These are phyloP conservation scores for Lactarius hengduanensis DNA, from an alignment of 768 basidiomycete genomes.

Conservation along the genomic window DNA sequence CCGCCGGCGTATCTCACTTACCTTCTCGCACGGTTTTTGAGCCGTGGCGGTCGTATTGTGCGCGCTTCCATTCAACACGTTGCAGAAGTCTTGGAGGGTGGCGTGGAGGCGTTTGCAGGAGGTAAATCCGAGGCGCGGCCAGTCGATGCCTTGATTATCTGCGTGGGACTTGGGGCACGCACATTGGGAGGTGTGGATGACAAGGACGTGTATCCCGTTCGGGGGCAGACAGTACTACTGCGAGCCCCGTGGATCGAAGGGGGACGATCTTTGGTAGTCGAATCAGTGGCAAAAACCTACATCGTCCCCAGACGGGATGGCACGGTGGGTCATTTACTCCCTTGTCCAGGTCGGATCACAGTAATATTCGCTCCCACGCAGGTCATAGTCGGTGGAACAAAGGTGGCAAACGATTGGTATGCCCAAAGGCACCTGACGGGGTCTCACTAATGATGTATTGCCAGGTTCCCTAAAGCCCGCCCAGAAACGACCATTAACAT, in stretches of 20 bases:
- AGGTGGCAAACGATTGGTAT: constrained; percentile 60
- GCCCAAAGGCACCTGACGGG: background rate
- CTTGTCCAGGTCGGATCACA: background rate
- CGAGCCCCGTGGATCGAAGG: constrained; percentile 52
- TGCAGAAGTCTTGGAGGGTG: constrained; percentile 65
- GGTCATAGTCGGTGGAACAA: constrained; percentile 63
- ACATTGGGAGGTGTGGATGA: constrained; percentile 53
- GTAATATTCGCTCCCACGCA: constrained; percentile 26
- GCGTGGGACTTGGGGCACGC: constrained; percentile 62
- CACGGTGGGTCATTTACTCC: constrained; percentile 37
- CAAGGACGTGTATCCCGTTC: constrained; percentile 45
- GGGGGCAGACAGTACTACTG: constrained; percentile 47
- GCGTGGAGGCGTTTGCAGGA: constrained; percentile 33
- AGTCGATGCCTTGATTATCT: constrained; percentile 61
- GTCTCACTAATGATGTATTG: constrained; percentile 2
- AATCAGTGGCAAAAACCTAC: constrained; percentile 52
- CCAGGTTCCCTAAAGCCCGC: constrained; percentile 63
- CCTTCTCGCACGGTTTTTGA: constrained; percentile 56
- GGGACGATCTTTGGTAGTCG: constrained; percentile 46
- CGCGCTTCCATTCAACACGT: constrained; percentile 67
- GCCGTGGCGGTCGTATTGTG: constrained; percentile 58
- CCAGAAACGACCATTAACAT: constrained; percentile 62
- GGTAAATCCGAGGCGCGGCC: constrained; percentile 20
- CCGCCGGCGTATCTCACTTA: constrained; percentile 61
- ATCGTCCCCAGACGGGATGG: constrained; percentile 63